Conservation (phyloP, 768 basidiomycete species). For the Nidularia pulvinata region DNA sequence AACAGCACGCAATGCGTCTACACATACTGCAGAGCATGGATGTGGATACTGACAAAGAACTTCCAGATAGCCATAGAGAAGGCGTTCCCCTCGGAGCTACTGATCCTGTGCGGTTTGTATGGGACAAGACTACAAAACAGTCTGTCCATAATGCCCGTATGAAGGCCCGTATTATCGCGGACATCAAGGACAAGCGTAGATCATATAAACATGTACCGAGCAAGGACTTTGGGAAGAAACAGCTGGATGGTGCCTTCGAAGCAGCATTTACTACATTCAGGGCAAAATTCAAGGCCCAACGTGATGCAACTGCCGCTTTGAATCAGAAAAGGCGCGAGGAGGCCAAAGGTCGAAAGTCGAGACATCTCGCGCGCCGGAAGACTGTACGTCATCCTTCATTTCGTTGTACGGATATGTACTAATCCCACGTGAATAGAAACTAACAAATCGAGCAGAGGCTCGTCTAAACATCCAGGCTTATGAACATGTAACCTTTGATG, state of each 20-base stretch:
- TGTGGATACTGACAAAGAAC: slow-evolving; percentile 48
- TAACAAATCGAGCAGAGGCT: slow-evolving; percentile 60
- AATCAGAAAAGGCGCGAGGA: slow-evolving; percentile 55
- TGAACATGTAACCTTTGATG: slow-evolving; percentile 66
- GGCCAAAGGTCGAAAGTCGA: slow-evolving; percentile 57
- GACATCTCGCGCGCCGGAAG: slow-evolving; percentile 63
- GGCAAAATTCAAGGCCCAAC: slow-evolving; percentile 65
- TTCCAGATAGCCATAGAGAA: slow-evolving; percentile 66
- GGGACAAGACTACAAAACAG: slow-evolving; percentile 78
- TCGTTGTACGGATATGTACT: not conserved
- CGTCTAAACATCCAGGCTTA: slow-evolving; percentile 53
- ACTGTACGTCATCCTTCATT: slow-evolving; percentile 37
- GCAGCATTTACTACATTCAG: slow-evolving; percentile 70
- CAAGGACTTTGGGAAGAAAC: slow-evolving; percentile 65
- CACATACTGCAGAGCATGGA: slow-evolving; percentile 66
- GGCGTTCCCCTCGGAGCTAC: slow-evolving; percentile 38
- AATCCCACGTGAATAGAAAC: slow-evolving; percentile 45
- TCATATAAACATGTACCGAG: slow-evolving; percentile 64
- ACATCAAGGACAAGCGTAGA: slow-evolving; percentile 54
- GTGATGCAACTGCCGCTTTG: slow-evolving; percentile 41
- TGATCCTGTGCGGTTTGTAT: slow-evolving; percentile 74
- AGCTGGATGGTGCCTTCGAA: slow-evolving; percentile 63
- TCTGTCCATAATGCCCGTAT: slow-evolving; percentile 74
- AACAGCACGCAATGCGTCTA: slow-evolving; percentile 68
- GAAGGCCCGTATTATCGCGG: slow-evolving; percentile 62